Base-by-base conservation (phyloP, 768 basidiomycete genomes). In the Heimioporus sp. region DNA sequence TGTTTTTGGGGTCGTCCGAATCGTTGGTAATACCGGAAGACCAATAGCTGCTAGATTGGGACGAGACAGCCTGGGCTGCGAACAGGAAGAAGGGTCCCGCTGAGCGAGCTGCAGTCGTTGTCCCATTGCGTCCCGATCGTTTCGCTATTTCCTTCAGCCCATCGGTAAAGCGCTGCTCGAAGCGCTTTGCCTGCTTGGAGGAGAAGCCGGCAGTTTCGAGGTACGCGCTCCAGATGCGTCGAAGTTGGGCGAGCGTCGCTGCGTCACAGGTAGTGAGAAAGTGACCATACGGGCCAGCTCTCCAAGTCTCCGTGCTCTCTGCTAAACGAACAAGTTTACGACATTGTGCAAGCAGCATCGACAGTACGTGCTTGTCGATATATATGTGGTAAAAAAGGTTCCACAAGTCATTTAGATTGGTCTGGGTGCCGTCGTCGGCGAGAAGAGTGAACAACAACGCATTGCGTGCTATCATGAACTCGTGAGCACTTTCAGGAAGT, bases 1-100 rank as follows among this genome's bases (percentile, higher is more conserved):
- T 38, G 16, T 24, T 35, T 35, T 35, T 35, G 34, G 12, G 1
- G 12, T 17, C 24, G 20, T 35, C 50, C 10, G 21, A 3, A 13
- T 39, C 35, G 16, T 51, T 50, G 20, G 60, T 55, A 1, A 56
- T 61, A 9, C 67, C 66, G 1, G 55, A 49, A 2, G 59, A 44
- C 66, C 65, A 68, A 28, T 61, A 68, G 16, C 15, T 45, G 28
- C 30, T n/a, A 19, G 63, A 69, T 20, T 67, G 63, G 24, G 44
- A 31, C 7, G 43, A 4, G 24, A 52, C 53, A 0, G 39, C 41
- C 19, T 52, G 1, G 1, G 10, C 0, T 8, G 51, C 38, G n/a
- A 57, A 39, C 3, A 51, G 16, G 5, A 24, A 20, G 7, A 67
- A 37, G 10, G 66, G 67, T 1, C 65, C 68, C 0, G 67, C 68